Base-by-base conservation (phyloP, 225 moss, liverwort and hornwort genomes). In the Sphagnum contortum region DNA sequence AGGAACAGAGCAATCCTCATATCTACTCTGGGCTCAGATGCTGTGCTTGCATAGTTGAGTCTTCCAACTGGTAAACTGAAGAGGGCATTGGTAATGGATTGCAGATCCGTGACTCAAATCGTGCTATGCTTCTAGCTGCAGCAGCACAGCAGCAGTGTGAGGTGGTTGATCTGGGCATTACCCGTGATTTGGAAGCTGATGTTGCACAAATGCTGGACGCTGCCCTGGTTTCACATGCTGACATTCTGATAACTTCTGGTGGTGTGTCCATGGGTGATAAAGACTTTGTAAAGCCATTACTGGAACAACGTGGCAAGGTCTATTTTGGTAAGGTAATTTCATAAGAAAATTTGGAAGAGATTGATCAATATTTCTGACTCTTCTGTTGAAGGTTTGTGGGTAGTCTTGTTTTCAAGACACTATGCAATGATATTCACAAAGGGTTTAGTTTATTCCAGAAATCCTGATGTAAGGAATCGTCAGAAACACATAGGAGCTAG, bases 251-350 rank as follows among this genome's bases (percentile, higher is more conserved):
- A 70, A 91, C 79, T 29, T 93, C 98, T 11, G 98, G 98, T 54
- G 98, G 98, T 66, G 91, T 98, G 45, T 98, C 98, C 14, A 86
- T 93, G 91, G 98, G 98, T 55, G 98, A 98, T 69, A 98, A 83
- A 70, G 98, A 98, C 69, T 98, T 85, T 73, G 98, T 98, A 11
- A 93, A 93, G 60, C 93, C 98, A 55, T 50, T 91, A 49, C 91
- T 98, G 48, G 79, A 84, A 68, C 79, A 81, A 66, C 82, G 79
- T 75, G 98, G 93, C 69, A 91, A 72, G 64, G 87, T 91, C 45
- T 86, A 91, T 68, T 93, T 98, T 62, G 82, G 76, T 54, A 93
- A 91, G 98, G 98, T 91, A 70, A 44, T 50, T 60, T 12, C 8
- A 58, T 5, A 29, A 29, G 29, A 29, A 29, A 29, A 29, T 29